Evolutionary conservation across 768 basidiomycete species (phyloP), one percentile per base, ranked within the genome.

Genomic region (Russula foetens): DNA sequence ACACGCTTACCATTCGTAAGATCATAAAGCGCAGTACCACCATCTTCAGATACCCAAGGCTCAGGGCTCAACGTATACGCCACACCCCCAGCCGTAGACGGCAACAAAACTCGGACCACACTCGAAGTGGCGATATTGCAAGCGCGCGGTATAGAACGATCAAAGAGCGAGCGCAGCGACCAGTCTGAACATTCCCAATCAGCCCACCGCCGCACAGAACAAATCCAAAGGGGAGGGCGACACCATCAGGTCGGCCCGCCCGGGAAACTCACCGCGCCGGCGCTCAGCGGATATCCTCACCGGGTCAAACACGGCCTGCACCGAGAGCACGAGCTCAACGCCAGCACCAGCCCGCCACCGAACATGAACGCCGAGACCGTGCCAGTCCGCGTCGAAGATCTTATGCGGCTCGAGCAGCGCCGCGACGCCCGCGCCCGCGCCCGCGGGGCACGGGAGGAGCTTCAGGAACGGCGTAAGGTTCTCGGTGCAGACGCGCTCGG

Each of bases 401-500:
- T 78, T 80, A 66, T 96, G 91, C 0, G 92, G 89, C 68, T 94
- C 91, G 46, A 98, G 76, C 24, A 98, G 78, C 17, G 74, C 77
- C 0, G 92, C 90, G 23, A 98, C 79, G 14, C 97, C 95, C 0
- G 94, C 92, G 14, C 97, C 95, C 0, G 94, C 92, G 21, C 80
- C 75, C 6, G 90, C 84, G 69, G 97, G 92, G 77, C 96, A 98
- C 0, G 97, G 97, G 1, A 98, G 76, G 11, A 98, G 83, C 70
- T 96, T 93, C 59, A 98, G 79, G 74, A 98, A 97, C 0, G 97
- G 96, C 0, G 96, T 98, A 9, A 98, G 76, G 68, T 98, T 98
- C 70, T 98, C 97, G 5, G 96, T 98, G 70, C 96, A 99, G n/a
- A 98, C 89, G 66, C 86, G 78, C 69, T 95, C 91, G 3, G 86